Base-by-base conservation (phyloP, 176 grass and related monocot genomes). In the Tuctoria greenei region DNA sequence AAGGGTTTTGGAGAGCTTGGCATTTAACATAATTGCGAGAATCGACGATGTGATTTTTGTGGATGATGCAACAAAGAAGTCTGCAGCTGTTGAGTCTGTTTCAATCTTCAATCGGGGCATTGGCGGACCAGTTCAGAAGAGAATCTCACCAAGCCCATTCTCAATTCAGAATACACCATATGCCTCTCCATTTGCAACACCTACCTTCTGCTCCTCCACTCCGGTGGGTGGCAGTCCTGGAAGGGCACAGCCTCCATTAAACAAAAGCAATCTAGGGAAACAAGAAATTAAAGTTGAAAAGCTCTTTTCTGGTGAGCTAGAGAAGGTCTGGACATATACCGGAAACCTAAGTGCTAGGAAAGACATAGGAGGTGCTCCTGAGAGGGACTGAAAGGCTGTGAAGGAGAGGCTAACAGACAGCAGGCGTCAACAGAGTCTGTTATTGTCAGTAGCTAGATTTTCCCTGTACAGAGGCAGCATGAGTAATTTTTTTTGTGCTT, bases 1-100 rank as follows among this genome's bases (percentile, higher is more conserved):
- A 0, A 85, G 95, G 66, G 92, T 99, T 1, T 77, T 99, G 80
- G 95, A 99, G 89, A 95, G 91, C 68, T 77, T 99, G 58, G 91
- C 95, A 15, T 99, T 99, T 62, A 99, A 99, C 69, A 95, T 94
- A 61, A 88, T 92, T 0, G 96, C 96, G 4, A 90, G 96, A 58
- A 95, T 99, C 1, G 96, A 99, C 6, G 96, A 99, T 77, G 71
- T 99, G 11, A 88, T 99, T n/a, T 99, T 88, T 73, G 89, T 95
- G 25, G 89, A 95, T 0, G 92, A 95, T 28, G 89, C 89, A 8
- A 90, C 87, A 10, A 99, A 86, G 81, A 93, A 80, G 20, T 92
- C 85, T 15, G 96, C 87, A 6, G 86, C 82, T 41, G 52, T 69
- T 0, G 95, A 90, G 38, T 73, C 87, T 17, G 66, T 95, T 23